These are phyloP conservation scores for Akanthomyces uredinophilus DNA, from an alignment of 2,329 filamentous ascomycete species.

Conservation along the genomic window DNA sequence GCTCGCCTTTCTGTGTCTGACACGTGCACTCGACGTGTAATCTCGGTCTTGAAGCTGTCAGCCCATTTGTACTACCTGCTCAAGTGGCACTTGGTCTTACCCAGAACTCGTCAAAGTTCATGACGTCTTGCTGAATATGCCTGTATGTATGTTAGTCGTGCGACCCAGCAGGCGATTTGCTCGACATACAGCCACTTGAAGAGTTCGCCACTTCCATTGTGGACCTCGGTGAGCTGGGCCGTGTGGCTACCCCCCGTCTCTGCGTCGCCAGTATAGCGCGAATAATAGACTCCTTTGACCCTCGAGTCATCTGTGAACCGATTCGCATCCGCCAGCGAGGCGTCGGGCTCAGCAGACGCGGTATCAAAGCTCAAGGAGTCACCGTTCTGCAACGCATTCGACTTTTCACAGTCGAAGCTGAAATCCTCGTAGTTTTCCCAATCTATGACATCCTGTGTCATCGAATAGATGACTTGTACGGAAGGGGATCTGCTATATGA, in stretches of 20 bases:
- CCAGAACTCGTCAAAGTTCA: constrained; percentile 40
- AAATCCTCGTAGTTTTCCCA: constrained; percentile 13
- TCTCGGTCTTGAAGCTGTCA: constrained; percentile 26
- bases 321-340: constrained; percentile 17
- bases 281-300: constrained; percentile 27
- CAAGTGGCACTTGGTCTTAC: constrained; percentile 20
- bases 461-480: neutral
- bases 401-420: constrained; percentile 8
- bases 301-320: constrained; percentile 15
- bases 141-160: constrained; percentile 22
- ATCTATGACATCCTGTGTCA: neutral
- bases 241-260: constrained; percentile 32
- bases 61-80: too few species aligned
- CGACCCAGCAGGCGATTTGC: too few species aligned
- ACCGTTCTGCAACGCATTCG: constrained; percentile 22
- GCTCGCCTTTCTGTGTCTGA: constrained; percentile 30
- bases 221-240: constrained; percentile 30
- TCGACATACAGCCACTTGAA: constrained; percentile 37
- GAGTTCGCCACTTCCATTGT: constrained; percentile 30
- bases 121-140: constrained; percentile 34
- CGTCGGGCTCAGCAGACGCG: constrained; percentile 23
- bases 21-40: constrained; percentile 30
- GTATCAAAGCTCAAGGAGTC: constrained; percentile 27
- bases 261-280: constrained; percentile 34
- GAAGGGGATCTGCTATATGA: neutral